These are phyloP conservation scores for Comarum palustre DNA, from an alignment of 306 rosid species.

Conservation along the genomic window DNA sequence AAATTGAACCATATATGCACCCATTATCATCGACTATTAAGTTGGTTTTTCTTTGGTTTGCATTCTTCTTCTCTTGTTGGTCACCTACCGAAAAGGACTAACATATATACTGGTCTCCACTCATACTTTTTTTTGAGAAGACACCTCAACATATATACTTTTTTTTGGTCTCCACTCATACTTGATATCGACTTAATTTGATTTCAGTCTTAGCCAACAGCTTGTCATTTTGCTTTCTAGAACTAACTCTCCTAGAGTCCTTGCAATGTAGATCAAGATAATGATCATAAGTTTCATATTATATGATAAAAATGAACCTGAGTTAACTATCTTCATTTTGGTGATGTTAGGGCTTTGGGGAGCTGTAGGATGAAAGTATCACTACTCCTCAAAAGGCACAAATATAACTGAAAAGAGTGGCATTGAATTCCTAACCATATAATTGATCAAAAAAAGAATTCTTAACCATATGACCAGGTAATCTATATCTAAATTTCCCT, in stretches of 20 bases:
- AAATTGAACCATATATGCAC: no score
- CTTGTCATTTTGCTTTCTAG: slow-evolving; percentile 37
- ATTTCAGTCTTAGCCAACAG: slow-evolving; percentile 23
- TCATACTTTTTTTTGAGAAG: no score
- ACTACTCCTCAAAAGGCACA: neutral
- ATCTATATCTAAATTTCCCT: neutral
- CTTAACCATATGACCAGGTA: neutral
- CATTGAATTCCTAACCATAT: neutral
- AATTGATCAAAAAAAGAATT: no score
- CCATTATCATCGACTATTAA: neutral
- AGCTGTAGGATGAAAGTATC: neutral
- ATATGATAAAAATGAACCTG: no score
- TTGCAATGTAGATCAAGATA: neutral
- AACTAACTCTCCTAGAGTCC: no score
- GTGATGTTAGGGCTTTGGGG: neutral
- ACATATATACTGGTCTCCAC: slow-evolving; percentile 3
- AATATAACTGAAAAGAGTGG: neutral
- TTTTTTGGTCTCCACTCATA: no score
- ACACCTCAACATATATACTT: no score
- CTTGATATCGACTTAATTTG: slow-evolving; percentile 20
- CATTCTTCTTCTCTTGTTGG: slow-evolving; percentile 39
- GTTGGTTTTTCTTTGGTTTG: slow-evolving; percentile 20
- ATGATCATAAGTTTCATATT: neutral
- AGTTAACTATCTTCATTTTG: neutral
- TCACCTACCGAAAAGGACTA: slow-evolving; percentile 56